Evolutionary conservation across 2,329 filamentous ascomycete species (phyloP), one percentile per base, ranked within the genome.

Genomic region (Neophaeococcomyces aloes): DNA sequence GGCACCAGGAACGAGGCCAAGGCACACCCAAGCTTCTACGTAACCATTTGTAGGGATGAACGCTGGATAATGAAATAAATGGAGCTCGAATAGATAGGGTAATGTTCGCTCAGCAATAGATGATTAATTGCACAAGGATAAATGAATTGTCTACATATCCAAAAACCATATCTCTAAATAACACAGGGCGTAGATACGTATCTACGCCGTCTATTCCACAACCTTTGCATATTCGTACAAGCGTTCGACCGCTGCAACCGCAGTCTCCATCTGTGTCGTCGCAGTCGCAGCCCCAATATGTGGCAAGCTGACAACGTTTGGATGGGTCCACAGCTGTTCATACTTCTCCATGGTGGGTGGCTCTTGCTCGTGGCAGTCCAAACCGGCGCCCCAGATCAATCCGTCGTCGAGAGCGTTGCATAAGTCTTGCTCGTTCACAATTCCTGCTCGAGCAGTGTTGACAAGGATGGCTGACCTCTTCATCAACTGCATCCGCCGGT

Each of bases 281-380:
- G 50, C 52, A 2, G 69, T 72, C 0, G 68, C 62, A 1, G 67
- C 68, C 6, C 69, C 70, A 34, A 71, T 62, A 42, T 71, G 67
- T 5, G 68, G 67, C 3, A 65, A 69, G 44, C 65, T 64, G 4
- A 68, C 48, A 5, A 63, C 60, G 3, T 62, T 60, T n/a, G 50
- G 38, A 32, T 54, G 50, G 4, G 59, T 51, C 61, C 63, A 65
- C 0, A 67, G 46, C 1, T 47, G 44, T 0, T 53, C 53, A 42
- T 67, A 66, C 14, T 50, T 58, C 31, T 62, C 60, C 10, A 50
- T 38, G 4, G 47, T 65, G 0, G 65, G 65, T 0, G 65, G 65
- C 37, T 68, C 65, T 23, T 64, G 48, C 37, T 63, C 62, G 31
- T 64, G 60, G n/a, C 60, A 64, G 29, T 68, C 65, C 2, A 67